Evolutionary conservation across 2,329 filamentous ascomycete genomes (phyloP).

Genomic region (Ceratocystis lukuohia): DNA sequence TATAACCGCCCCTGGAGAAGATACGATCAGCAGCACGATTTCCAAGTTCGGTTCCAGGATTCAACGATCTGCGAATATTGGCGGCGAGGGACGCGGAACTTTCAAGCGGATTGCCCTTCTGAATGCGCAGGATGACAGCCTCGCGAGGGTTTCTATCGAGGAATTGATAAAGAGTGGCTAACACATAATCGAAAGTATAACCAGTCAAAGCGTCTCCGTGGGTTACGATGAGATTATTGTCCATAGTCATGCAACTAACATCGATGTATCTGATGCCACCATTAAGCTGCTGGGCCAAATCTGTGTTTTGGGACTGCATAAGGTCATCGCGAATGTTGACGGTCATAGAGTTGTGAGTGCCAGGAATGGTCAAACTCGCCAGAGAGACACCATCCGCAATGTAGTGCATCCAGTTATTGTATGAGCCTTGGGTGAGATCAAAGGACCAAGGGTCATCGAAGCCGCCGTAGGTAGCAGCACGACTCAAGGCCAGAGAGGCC

Average conservation of each 20-base stretch:
- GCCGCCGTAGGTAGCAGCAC: too few species aligned
- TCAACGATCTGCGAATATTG: neutral
- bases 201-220: neutral
- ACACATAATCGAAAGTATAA: neutral
- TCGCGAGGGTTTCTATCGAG: neutral
- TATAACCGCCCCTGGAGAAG: too few species aligned
- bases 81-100: neutral
- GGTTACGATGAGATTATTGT: neutral
- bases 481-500: too few species aligned
- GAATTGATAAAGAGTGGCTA: neutral
- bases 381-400: neutral
- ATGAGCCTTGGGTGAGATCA: too few species aligned
- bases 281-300: neutral
- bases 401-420: neutral
- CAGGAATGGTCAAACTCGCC: neutral
- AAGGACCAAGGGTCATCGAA: too few species aligned
- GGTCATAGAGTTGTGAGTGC: neutral
- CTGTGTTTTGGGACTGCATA: neutral
- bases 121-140: neutral
- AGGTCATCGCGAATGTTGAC: accelerated
- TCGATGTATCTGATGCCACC: neutral
- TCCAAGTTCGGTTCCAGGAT: neutral
- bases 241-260: accelerated
- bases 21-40: neutral
- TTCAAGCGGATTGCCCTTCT: neutral